These are phyloP conservation scores for Arachnomyces sp. DNA, from an alignment of 2,329 filamentous ascomycete genomes.

Conservation along the genomic window DNA sequence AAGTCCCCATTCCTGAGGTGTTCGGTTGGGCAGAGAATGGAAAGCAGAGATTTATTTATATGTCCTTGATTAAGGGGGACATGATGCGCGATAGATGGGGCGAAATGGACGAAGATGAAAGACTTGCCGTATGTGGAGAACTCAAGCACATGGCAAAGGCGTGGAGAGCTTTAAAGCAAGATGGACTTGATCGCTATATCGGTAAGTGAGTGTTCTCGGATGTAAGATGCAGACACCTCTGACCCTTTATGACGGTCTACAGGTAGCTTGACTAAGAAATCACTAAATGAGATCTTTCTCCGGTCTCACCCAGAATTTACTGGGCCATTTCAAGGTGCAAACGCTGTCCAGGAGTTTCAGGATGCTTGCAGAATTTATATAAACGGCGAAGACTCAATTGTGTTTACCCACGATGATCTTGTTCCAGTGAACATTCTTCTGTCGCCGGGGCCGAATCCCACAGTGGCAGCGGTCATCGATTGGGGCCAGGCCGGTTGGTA, in stretches of 20 bases:
- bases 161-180: constrained; percentile 9
- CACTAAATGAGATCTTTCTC: constrained; percentile 28
- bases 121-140: constrained; percentile 22
- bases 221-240: not conserved
- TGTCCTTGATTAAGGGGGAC: constrained; percentile 19
- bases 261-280: constrained; percentile 23
- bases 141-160: constrained; percentile 19
- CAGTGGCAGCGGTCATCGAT: constrained; percentile 21
- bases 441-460: constrained; percentile 16
- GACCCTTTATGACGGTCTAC: not conserved
- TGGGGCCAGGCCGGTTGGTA: constrained; percentile 26
- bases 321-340: constrained; percentile 23
- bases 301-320: constrained; percentile 10
- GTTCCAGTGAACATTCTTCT: constrained; percentile 18
- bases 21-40: constrained; percentile 19
- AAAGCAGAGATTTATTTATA: constrained; percentile 20
- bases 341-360: constrained; percentile 27
- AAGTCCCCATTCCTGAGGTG: constrained; percentile 20
- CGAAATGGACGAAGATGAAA: constrained; percentile 17
- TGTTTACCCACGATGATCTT: constrained; percentile 19
- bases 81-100: constrained; percentile 18
- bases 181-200: constrained; percentile 12
- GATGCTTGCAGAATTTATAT: constrained; percentile 25
- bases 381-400: constrained; percentile 13
- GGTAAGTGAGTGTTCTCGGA: constrained; percentile 13